These are phyloP conservation scores for Corchorus capsularis DNA, from an alignment of 345 rosid species.

Conservation along the genomic window DNA sequence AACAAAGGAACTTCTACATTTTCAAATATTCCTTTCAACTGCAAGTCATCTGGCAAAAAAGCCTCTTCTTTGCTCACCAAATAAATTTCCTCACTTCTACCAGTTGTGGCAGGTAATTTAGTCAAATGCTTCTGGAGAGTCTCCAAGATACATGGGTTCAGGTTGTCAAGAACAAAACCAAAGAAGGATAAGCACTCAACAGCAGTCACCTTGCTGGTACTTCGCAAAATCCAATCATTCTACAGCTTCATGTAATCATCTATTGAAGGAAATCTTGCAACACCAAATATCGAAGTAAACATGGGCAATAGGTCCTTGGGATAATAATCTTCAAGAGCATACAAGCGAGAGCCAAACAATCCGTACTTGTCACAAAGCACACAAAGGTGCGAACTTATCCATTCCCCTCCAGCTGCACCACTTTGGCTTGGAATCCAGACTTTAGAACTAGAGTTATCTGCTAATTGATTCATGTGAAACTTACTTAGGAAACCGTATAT, in stretches of 20 bases:
- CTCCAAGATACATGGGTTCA: background rate
- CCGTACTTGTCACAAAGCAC: background rate
- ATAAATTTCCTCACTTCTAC: conserved; percentile 16
- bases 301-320: background rate
- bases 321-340: conserved; percentile 2
- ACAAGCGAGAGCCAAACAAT: background rate
- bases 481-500: background rate
- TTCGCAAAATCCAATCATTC: background rate
- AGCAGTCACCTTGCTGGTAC: background rate
- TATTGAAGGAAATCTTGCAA: background rate
- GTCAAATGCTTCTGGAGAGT: background rate
- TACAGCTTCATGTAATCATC: background rate
- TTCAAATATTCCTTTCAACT: background rate
- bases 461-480: background rate
- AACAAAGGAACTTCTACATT: conserved; percentile 14
- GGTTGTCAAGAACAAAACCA: background rate
- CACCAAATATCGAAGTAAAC: conserved; percentile 6
- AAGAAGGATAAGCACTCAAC: background rate
- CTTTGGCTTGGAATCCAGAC: background rate
- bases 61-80: conserved; percentile 20
- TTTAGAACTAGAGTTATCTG: background rate
- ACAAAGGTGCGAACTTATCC: background rate
- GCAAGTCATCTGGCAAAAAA: conserved; percentile 23
- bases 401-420: background rate
- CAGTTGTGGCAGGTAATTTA: background rate